Percentiles rank a stretch among this genome's conserved stretches.
Evolutionary conservation across 495 filamentous ascomycete species (phyloP).

Genomic region (Penicillium ochrochloron): DNA sequence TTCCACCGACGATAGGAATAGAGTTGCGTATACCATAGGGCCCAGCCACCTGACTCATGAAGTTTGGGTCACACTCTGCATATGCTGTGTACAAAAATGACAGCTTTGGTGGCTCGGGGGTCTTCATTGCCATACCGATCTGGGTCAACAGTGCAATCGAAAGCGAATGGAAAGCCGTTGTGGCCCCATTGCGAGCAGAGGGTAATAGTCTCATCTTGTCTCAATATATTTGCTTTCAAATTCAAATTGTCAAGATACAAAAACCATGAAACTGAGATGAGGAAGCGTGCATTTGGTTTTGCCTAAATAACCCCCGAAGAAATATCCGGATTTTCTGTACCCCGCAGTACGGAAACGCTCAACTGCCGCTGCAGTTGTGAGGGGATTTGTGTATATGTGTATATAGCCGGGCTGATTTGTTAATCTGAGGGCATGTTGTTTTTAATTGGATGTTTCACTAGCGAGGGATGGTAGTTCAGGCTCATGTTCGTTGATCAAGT

Average conservation of each 20-base stretch:
- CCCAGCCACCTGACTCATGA: slow-evolving; percentile 26
- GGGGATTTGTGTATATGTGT: neutral
- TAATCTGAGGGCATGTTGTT: neutral
- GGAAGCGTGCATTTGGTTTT: too few species aligned
- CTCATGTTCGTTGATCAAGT: too few species aligned
- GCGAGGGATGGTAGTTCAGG: too few species aligned
- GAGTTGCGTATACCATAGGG: slow-evolving; percentile 32
- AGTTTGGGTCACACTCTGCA: slow-evolving; percentile 28
- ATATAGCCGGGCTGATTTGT: neutral
- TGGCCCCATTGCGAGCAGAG: neutral
- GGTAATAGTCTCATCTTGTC: neutral
- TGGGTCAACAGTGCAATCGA: neutral
- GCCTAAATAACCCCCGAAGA: neutral
- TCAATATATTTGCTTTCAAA: neutral
- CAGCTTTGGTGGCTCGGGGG: slow-evolving; percentile 28
- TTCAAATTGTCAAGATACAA: neutral
- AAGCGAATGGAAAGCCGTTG: neutral
- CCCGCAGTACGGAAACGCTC: neutral
- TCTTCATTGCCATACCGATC: neutral
- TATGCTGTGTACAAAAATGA: slow-evolving; percentile 39
- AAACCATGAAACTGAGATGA: too few species aligned
- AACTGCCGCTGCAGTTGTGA: neutral
- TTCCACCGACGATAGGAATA: slow-evolving; percentile 40
- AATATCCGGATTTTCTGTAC: neutral
- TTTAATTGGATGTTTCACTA: neutral